These are phyloP conservation scores for Entomortierella lignicola DNA, from an alignment of 192 early-diverging fungal genomes.

Conservation along the genomic window DNA sequence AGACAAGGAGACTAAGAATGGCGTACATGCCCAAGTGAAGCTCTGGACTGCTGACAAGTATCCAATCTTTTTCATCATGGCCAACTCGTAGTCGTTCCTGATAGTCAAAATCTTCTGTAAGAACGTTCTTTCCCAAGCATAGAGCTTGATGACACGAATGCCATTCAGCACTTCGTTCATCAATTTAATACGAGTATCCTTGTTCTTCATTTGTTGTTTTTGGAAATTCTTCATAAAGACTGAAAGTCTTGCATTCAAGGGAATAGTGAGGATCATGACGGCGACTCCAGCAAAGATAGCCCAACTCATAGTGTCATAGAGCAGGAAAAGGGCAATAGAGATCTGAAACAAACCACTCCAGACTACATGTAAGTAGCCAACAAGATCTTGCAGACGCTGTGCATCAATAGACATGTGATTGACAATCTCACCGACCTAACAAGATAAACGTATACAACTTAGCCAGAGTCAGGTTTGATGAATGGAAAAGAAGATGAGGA, in stretches of 20 bases:
- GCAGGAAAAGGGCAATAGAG: slow-evolving; percentile 74
- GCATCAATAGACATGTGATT: slow-evolving; percentile 77
- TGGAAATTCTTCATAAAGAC: slow-evolving; percentile 75
- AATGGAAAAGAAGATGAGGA: neutral
- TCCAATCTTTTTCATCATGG: slow-evolving; percentile 80
- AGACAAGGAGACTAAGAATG: slow-evolving; percentile 88
- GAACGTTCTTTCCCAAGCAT: slow-evolving; percentile 92
- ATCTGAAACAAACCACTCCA: slow-evolving; percentile 88
- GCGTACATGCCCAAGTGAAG: slow-evolving; percentile 85
- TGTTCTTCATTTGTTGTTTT: slow-evolving; percentile 88
- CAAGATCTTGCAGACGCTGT: slow-evolving; percentile 70
- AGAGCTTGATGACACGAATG: slow-evolving; percentile 96
- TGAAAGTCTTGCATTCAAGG: slow-evolving; percentile 77
- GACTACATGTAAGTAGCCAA: slow-evolving; percentile 77
- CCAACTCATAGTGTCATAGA: slow-evolving; percentile 85
- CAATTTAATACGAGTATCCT: slow-evolving; percentile 59
- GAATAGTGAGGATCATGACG: slow-evolving; percentile 86
- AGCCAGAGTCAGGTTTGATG: neutral
- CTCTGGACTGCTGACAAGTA: slow-evolving; percentile 73
- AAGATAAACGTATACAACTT: neutral
- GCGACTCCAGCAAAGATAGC: slow-evolving; percentile 87
- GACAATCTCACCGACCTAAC: slow-evolving; percentile 58
- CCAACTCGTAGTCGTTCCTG: slow-evolving; percentile 81
- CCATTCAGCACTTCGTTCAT: slow-evolving; percentile 88
- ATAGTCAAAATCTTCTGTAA: slow-evolving; percentile 74